Evolutionary conservation across 2,329 filamentous ascomycete genomes (phyloP).

Genomic region (Hirsutella rhossiliensis): DNA sequence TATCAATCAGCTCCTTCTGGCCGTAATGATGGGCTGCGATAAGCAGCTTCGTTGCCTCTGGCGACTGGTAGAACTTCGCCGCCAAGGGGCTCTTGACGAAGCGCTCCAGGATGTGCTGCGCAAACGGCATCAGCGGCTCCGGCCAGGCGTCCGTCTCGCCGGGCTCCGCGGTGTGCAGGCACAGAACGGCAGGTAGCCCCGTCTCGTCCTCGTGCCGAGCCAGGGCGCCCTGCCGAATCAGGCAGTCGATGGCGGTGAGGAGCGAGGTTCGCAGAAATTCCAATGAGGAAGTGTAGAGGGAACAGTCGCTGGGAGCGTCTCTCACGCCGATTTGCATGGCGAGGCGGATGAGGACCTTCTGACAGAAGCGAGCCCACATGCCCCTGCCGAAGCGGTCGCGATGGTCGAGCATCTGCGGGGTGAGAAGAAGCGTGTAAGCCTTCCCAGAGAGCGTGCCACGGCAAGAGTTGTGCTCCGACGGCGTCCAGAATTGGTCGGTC

Average conservation of each 20-base stretch:
- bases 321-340: not conserved
- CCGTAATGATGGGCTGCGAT: no score
- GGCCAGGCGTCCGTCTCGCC: no score
- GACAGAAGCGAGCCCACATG: slow-evolving; percentile 15
- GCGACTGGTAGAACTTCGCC: no score
- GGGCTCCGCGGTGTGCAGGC: not conserved
- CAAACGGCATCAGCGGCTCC: no score
- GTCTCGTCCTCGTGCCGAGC: slow-evolving; percentile 2
- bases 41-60: no score
- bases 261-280: no score
- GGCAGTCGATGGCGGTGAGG: not conserved
- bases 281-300: not conserved
- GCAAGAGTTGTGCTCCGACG: slow-evolving; percentile 13
- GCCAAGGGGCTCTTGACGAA: no score
- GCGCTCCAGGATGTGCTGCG: no score
- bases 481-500: not conserved
- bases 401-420: slow-evolving; percentile 9
- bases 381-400: slow-evolving; percentile 7
- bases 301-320: not conserved
- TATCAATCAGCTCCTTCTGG: no score
- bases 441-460: slow-evolving; percentile 4
- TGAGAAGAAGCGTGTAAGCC: slow-evolving; percentile 11
- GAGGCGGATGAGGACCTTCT: not conserved
- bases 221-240: not conserved
- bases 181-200: not conserved